Conservation (phyloP, 1,284 basidiomycete genomes). For the Sporisorium reilianum region DNA sequence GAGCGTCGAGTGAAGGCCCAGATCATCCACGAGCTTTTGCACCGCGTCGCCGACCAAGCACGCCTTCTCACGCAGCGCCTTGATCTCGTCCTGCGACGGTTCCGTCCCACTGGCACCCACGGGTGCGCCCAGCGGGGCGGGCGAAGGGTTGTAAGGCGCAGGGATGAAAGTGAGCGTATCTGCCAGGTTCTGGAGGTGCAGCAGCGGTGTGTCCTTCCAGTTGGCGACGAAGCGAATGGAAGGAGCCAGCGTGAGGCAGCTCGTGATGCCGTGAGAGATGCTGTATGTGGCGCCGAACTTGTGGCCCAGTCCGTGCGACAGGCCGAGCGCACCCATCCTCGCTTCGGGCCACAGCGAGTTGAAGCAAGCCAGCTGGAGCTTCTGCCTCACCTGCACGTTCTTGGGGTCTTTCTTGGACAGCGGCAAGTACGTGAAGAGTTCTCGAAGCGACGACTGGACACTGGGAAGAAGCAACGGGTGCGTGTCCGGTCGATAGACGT, state of each 20-base stretch:
- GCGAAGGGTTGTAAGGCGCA: slow-evolving; percentile 35
- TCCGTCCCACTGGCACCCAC: background rate
- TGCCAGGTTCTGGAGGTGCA: slow-evolving; percentile 50
- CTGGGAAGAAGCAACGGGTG: slow-evolving; percentile 73
- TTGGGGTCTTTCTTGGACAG: slow-evolving; percentile 75
- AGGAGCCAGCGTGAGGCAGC: slow-evolving; percentile 77
- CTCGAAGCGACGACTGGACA: slow-evolving; percentile 71
- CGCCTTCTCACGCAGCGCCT: slow-evolving; percentile 25
- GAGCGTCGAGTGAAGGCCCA: slow-evolving; percentile 75
- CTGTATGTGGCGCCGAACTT: slow-evolving; percentile 80
- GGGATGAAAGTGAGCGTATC: slow-evolving; percentile 56
- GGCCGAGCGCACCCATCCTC: slow-evolving; percentile 76
- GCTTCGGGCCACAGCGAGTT: slow-evolving; percentile 78
- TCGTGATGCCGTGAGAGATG: slow-evolving; percentile 85
- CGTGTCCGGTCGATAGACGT: slow-evolving; percentile 76
- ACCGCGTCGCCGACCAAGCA: slow-evolving; percentile 46
- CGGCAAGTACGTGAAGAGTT: slow-evolving; percentile 81
- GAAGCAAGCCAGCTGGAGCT: slow-evolving; percentile 81
- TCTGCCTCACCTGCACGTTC: slow-evolving; percentile 76
- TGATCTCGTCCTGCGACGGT: slow-evolving; percentile 1
- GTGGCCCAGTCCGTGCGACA: slow-evolving; percentile 77
- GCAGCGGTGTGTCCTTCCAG: slow-evolving; percentile 23
- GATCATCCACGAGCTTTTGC: slow-evolving; percentile 72
- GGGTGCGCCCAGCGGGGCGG: slow-evolving; percentile 17
- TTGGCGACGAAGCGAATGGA: slow-evolving; percentile 34